A percentile compares a stretch with the other conserved stretches of the same genome.
phyloP scores from a whole-genome alignment of 495 filamentous ascomycete species.

The Lophiotrema nucula region DNA sequence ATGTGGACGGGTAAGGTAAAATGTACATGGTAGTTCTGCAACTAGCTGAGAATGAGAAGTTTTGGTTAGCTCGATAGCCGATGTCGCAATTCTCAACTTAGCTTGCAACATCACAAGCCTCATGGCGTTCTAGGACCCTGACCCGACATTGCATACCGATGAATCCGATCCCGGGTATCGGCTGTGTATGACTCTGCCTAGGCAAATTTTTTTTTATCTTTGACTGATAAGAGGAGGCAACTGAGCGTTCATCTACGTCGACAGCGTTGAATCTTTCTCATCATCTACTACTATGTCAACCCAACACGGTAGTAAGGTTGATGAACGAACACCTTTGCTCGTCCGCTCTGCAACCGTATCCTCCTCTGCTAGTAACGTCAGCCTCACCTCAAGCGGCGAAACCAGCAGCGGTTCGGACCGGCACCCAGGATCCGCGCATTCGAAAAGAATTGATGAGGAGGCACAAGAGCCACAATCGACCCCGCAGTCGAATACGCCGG shows the following conservation, averaged over 20 bases:
- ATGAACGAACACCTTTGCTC: not conserved
- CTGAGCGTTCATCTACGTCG: not conserved
- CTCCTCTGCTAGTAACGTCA: conserved; percentile 5
- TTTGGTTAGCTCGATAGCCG: not conserved
- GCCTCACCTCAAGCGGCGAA: not conserved
- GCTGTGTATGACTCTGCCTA: not conserved
- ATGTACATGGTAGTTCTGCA: not conserved
- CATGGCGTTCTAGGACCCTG: not conserved
- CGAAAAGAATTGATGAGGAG: conserved; percentile 12
- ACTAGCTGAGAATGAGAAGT: not conserved
- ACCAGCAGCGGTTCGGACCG: not conserved
- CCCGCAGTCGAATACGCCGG: not conserved
- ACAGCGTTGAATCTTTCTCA: no score
- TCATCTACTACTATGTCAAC: not conserved
- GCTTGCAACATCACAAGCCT: conserved; percentile 6
- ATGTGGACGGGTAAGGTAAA: not conserved
- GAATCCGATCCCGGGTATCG: not conserved
- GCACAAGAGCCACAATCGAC: not conserved
- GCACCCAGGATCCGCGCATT: not conserved
- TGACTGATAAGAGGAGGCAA: not conserved
- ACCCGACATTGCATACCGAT: not conserved
- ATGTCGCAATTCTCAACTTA: conserved; percentile 8
- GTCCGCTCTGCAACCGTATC: not conserved
- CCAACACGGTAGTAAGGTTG: no score
- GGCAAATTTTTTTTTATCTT: not conserved